Base-by-base conservation (phyloP, 495 filamentous ascomycete genomes). In the Recurvomyces mirabilis region DNA sequence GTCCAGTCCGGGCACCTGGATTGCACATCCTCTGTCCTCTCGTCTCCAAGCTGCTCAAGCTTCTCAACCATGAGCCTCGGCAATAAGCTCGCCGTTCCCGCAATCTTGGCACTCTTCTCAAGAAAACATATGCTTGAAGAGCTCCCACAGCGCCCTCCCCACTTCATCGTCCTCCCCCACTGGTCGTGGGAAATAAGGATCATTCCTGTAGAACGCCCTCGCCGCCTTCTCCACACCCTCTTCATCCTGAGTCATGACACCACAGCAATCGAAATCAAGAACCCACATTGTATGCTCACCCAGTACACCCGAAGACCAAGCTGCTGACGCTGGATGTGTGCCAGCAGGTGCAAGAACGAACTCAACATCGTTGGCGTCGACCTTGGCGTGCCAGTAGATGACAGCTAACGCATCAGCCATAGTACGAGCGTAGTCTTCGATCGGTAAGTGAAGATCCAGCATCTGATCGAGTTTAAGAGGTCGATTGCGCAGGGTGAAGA, bases 331-430 rank as follows among this genome's bases (percentile, higher is more conserved):
- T 12, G 35, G 46, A n/a, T 47, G 39, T 37, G 17, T 35, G 14
- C 35, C 36, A 11, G 39, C 20, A n/a, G 41, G 38, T 46, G 51
- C 55, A 7, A 60, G 46, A 21, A 60, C 57, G 26, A 58, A 58
- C 37, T 60, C 57, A 31, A 60, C 52, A 37, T 60, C 57, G 15
- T 55, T 50, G 15, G 54, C 57, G 33, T 58, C 57, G 19, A 55
- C 34, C 14, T 40, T 34, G 14, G 49, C 55, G 10, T 40, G 34
- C 57, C 55, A 60, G 30, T 55, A 56, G 40, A 60, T 50, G 15
- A 47, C 23, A 12, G 57, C 57, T 11, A 60, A 55, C 12, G 52
- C 55, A 24, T 53, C 43, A n/a, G 57, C 57, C 57, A 60, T 55
- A 4, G 42, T 39, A 9, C 22, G 13, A 10, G 52, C 45, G 36